Conservation (phyloP, 2,329 filamentous ascomycete genomes). For the Pestalotiopsis sp. region DNA sequence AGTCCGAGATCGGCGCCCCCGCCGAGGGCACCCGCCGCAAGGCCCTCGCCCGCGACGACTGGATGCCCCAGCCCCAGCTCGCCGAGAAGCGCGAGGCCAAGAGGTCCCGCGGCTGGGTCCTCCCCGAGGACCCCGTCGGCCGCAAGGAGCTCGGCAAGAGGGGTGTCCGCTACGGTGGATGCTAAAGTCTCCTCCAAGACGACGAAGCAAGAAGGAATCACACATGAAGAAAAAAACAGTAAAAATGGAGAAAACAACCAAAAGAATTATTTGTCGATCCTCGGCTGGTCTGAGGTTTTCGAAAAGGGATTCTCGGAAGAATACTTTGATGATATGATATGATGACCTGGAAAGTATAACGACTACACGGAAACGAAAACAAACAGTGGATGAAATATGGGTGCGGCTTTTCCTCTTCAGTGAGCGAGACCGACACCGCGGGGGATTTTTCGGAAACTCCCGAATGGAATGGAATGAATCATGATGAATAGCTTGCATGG, state of each 20-base stretch:
- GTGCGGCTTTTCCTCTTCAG: no score
- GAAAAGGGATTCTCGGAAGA: no score
- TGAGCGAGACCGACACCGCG: no score
- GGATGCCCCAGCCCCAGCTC: constrained; percentile 75
- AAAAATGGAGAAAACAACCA: background rate
- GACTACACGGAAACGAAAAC: background rate
- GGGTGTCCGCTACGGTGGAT: constrained; percentile 60
- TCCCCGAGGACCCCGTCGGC: constrained; percentile 73
- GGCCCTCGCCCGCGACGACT: constrained; percentile 69
- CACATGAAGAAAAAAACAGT: background rate
- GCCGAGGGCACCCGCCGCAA: constrained; percentile 74
- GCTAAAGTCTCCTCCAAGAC: constrained; percentile 28
- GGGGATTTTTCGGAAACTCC: no score
- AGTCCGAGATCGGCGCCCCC: constrained; percentile 73
- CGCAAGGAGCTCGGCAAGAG: constrained; percentile 73
- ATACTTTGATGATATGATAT: background rate
- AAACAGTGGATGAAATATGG: background rate
- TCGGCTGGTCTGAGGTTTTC: background rate
- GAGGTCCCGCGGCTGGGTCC: constrained; percentile 73
- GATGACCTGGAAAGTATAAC: background rate
- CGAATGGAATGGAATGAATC: no score
- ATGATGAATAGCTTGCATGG: background rate
- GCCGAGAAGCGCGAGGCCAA: constrained; percentile 79
- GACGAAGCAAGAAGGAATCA: background rate
- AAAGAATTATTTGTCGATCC: background rate